Conservation (phyloP, 2,329 filamentous ascomycete genomes). For the Epichloe coenophiala region DNA sequence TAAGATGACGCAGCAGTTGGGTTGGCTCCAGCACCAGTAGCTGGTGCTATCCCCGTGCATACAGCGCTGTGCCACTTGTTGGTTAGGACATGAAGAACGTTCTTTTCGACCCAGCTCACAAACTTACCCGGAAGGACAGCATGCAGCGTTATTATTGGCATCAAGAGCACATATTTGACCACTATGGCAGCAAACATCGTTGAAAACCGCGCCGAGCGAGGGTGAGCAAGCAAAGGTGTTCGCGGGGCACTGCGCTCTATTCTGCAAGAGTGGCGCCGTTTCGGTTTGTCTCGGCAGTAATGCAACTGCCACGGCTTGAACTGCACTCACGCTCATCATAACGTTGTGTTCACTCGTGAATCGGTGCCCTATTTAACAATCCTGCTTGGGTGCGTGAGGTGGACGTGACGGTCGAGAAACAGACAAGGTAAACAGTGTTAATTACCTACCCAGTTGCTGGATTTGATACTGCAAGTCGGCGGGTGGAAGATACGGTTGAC, state of each 20-base stretch:
- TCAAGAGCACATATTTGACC: slow-evolving; percentile 39
- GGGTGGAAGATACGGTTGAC: neutral
- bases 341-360: neutral
- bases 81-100: neutral
- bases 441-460: no score
- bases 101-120: neutral
- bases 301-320: neutral
- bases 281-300: slow-evolving; percentile 10
- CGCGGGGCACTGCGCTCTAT: slow-evolving; percentile 28
- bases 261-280: slow-evolving; percentile 11
- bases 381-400: neutral
- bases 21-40: slow-evolving; percentile 20
- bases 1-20: slow-evolving; percentile 31
- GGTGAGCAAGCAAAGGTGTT: slow-evolving; percentile 38
- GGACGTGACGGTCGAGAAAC: neutral
- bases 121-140: slow-evolving; percentile 39
- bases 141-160: slow-evolving; percentile 33
- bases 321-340: neutral
- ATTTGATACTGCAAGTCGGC: neutral
- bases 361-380: neutral
- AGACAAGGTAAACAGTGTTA: neutral
- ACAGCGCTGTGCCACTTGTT: slow-evolving; percentile 26
- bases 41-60: slow-evolving; percentile 42
- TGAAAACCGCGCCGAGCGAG: slow-evolving; percentile 31
- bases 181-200: slow-evolving; percentile 35